A percentile compares a stretch with the other conserved stretches of the same genome.
Evolutionary conservation across 495 filamentous ascomycete genomes (phyloP).

Genomic region (Penicillium maclennaniae): DNA sequence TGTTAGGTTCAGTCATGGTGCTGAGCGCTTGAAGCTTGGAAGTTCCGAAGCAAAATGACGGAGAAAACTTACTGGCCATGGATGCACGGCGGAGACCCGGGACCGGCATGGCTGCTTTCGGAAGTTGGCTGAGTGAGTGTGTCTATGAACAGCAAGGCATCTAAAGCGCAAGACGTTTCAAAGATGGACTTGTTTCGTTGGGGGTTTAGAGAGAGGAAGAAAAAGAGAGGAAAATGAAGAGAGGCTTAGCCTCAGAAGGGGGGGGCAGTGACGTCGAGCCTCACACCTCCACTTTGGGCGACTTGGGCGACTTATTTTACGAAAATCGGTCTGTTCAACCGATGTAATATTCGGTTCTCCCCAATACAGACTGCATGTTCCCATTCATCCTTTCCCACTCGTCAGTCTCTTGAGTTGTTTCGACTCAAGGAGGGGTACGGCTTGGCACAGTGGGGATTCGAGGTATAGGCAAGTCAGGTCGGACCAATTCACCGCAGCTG

Average conservation of each 20-base stretch:
- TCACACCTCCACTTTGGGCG: not conserved
- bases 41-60: not conserved
- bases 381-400: not conserved
- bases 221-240: not conserved
- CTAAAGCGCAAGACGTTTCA: not conserved
- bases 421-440: conserved; percentile 25
- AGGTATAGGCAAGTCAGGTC: conserved; percentile 1
- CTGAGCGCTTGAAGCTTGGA: not conserved
- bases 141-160: conserved; percentile 1
- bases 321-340: not conserved
- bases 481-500: conserved; percentile 1
- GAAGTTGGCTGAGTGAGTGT: conserved; percentile 16
- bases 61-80: conserved; percentile 22
- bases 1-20: conserved; percentile 35
- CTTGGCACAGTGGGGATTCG: conserved; percentile 19
- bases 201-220: not conserved
- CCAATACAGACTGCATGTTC: not conserved
- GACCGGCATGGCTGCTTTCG: conserved; percentile 30
- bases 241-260: not conserved
- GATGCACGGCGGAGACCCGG: conserved; percentile 31
- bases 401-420: not conserved
- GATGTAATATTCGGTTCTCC: not conserved
- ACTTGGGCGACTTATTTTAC: not conserved
- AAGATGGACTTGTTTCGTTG: not conserved
- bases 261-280: conserved; percentile 9